phyloP scores from a whole-genome alignment of 2,329 filamentous ascomycete species.

The Neoscytalidium dimidiatum region DNA sequence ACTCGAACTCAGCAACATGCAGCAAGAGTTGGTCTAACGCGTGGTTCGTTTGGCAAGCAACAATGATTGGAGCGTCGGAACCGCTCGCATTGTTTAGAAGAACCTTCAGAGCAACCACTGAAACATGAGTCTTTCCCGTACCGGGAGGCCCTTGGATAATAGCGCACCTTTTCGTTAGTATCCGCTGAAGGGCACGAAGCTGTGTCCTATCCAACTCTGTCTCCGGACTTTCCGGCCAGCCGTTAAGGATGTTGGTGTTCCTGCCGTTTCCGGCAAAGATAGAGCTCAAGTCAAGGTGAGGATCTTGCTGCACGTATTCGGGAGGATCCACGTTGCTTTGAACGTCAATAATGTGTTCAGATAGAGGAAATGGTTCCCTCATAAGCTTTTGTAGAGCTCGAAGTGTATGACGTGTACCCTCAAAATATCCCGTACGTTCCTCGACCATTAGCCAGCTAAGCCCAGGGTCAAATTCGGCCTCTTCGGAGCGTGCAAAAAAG shows the following conservation, averaged over 20 bases:
- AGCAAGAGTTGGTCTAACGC: constrained; percentile 79
- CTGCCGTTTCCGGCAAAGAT: constrained; percentile 39
- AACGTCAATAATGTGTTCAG: constrained; percentile 61
- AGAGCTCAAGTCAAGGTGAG: constrained; percentile 53
- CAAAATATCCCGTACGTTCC: constrained; percentile 71
- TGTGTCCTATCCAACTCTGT: constrained; percentile 70
- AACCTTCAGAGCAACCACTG: constrained; percentile 68
- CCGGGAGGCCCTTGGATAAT: constrained; percentile 84
- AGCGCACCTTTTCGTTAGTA: constrained; percentile 70
- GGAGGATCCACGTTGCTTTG: constrained; percentile 52
- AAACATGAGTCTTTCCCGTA: constrained; percentile 80
- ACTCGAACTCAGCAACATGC: constrained; percentile 63
- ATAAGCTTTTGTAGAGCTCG: constrained; percentile 68
- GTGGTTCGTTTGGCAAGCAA: constrained; percentile 88
- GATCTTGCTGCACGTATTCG: constrained; percentile 52
- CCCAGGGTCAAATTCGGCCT: constrained; percentile 69
- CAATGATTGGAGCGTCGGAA: constrained; percentile 67
- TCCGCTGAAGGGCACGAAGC: constrained; percentile 64
- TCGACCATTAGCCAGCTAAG: constrained; percentile 79
- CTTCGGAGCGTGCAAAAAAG: constrained; percentile 63
- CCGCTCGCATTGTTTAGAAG: constrained; percentile 60
- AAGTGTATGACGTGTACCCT: constrained; percentile 73
- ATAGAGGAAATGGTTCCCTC: constrained; percentile 61
- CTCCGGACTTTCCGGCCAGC: constrained; percentile 52
- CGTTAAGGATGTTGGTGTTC: constrained; percentile 56